Evolutionary conservation across 192 early-diverging fungal genomes (phyloP), one percentile per base, ranked within the genome.

Genomic region (Backusella westeae): DNA sequence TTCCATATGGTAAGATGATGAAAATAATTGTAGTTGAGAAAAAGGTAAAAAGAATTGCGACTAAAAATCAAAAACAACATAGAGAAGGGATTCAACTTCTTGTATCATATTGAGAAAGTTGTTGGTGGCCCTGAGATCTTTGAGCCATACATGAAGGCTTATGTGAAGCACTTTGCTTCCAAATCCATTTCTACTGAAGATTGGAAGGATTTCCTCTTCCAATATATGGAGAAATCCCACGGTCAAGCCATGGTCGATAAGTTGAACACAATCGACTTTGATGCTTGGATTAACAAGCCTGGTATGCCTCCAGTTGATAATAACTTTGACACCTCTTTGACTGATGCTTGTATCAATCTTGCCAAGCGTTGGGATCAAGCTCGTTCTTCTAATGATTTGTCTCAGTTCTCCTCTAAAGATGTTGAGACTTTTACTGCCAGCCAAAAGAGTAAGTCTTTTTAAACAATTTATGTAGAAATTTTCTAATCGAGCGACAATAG

Each of bases 21-120:
- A 77, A 44, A 42, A 80, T 29, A 34, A 79, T 29, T 23, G 41
- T 29, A 6, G 7, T 35, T 19, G 38, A 12, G 46, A 10, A 26
- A 10, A 26, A 29, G 19, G n/a, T 9, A 67, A 19, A 34, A 6
- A 56, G 3, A 23, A 53, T 23, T 35, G 34, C 34, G 9, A 42
- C 19, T 36, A 21, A 75, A 7, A 81, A 85, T 52, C 4, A 32
- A 34, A 63, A 53, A n/a, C n/a, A 42, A 34, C 41, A 75, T 53
- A 84, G 97, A 99, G 84, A 99, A 99, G 86, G 98, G 97, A 23
- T 98, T 93, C 79, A 95, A 95, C 81, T 82, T 99, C 65, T 86
- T 99, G 32, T 98, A 94, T 85, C 94, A 96, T 78, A 90, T 99
- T 44, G 97, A 99, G 81, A 88, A 92, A 77, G 77, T 91, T 66